Evolutionary conservation across 2,329 filamentous ascomycete genomes (phyloP), one percentile per base, ranked within the genome.

Genomic region (Colletotrichum somersetense): DNA sequence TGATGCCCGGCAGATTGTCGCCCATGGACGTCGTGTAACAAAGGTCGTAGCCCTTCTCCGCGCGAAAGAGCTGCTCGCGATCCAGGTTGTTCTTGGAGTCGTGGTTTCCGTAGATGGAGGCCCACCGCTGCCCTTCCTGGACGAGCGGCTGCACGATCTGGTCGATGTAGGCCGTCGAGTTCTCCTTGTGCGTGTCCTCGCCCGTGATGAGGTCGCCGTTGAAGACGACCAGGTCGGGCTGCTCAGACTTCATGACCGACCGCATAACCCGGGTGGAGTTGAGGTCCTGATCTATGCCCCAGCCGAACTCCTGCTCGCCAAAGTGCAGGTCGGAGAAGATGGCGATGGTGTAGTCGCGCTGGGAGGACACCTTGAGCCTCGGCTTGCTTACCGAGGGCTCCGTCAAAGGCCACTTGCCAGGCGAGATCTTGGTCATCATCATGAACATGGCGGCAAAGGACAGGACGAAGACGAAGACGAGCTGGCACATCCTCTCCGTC

Each of bases 201-300:
- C 89, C 89, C 0, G 89, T 90, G 67, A 91, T 88, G 3, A 91
- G 81, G 75, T 92, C 90, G 52, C 90, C 90, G 71, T 91, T 91
- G 11, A 91, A 78, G 2, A 92, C 85, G 2, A 89, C 88, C 0
- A 92, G 83, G 55, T 89, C 75, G 75, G 42, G 85, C 79, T 0
- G 66, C 74, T 89, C 88, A 5, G 77, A 77, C 57, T 84, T 79
- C 5, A 90, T 80, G 40, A 89, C 79, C 2, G 79, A 80, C 50
- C 81, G 81, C 78, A 90, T 86, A 1, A 89, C 85, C 0, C 77
- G 72, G 3, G 82, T 77, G 0, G 85, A 85, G 48, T 84, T 85
- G 67, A 80, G 65, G 77, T 89, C 88, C 68, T 83, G 83, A 57
- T 76, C 77, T 30, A 80, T 77, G 6, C 80, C 83, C 79, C 78